A percentile compares a stretch with the other conserved stretches of the same genome.
These are phyloP conservation scores for Podosphaera fusca DNA, from an alignment of 2,329 filamentous ascomycete species.

Conservation along the genomic window DNA sequence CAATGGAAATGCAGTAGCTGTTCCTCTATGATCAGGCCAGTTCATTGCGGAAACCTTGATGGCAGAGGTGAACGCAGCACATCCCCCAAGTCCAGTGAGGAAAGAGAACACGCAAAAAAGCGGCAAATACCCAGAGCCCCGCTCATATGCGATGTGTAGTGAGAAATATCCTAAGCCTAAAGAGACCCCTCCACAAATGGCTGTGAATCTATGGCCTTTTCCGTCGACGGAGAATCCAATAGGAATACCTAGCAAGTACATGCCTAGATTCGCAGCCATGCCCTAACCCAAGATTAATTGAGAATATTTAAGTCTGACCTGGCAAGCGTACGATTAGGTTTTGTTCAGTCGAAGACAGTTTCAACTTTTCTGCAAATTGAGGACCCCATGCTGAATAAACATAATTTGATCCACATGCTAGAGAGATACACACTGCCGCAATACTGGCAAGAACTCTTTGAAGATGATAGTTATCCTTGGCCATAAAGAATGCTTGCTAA, in stretches of 20 bases:
- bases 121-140: conserved; percentile 33
- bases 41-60: conserved; percentile 77
- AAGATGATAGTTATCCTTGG: too few species aligned
- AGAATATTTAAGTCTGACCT: not conserved
- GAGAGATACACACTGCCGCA: too few species aligned
- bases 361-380: conserved; percentile 38
- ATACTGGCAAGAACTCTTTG: too few species aligned
- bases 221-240: conserved; percentile 71
- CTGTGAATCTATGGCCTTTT: conserved; percentile 56
- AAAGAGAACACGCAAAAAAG: conserved; percentile 64
- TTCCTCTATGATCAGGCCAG: conserved; percentile 76
- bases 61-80: conserved; percentile 69
- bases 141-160: conserved; percentile 55
- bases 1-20: conserved; percentile 79
- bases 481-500: too few species aligned
- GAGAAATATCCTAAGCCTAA: conserved; percentile 70
- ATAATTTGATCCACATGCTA: too few species aligned
- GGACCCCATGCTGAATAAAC: too few species aligned
- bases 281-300: conserved; percentile 20
- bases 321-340: conserved; percentile 53
- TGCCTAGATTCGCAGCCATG: conserved; percentile 66
- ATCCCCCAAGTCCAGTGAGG: conserved; percentile 70
- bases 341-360: conserved; percentile 74
- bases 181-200: conserved; percentile 48
- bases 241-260: conserved; percentile 81